These are phyloP conservation scores for Lachancea sp. DNA, from an alignment of 805 yeast genomes.

Conservation along the genomic window DNA sequence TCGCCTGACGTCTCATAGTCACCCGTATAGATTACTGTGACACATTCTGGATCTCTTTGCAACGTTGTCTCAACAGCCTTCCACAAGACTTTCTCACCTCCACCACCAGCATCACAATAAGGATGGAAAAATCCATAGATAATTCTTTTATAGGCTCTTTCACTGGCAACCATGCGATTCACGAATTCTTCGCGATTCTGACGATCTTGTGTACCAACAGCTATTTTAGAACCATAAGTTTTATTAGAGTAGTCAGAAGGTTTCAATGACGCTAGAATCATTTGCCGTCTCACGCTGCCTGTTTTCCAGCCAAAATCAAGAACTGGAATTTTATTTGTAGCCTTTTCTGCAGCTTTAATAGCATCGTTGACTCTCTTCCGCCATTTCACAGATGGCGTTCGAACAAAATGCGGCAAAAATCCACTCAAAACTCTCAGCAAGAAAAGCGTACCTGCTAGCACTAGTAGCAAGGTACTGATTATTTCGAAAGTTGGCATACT, in stretches of 20 bases:
- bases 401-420: conserved; percentile 12
- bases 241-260: conserved; percentile 28
- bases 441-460: neutral
- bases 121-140: conserved; percentile 92
- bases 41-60: conserved; percentile 38
- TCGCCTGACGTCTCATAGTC: conserved; percentile 45
- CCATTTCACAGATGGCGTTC: conserved; percentile 15
- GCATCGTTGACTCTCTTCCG: conserved; percentile 16
- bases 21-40: conserved; percentile 70
- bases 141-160: conserved; percentile 16
- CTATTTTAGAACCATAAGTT: conserved; percentile 2
- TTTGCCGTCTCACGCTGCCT: conserved; percentile 35
- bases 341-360: conserved; percentile 11
- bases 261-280: conserved; percentile 29
- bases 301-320: conserved; percentile 21
- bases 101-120: conserved; percentile 93
- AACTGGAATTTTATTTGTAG: conserved; percentile 13
- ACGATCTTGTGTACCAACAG: conserved; percentile 8
- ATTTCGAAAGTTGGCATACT: neutral
- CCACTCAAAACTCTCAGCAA: conserved; percentile 1
- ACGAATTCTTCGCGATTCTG: conserved; percentile 12
- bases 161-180: conserved; percentile 10
- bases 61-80: conserved; percentile 77
- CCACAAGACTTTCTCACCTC: conserved; percentile 97
- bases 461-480: neutral